These are phyloP conservation scores for Aspergillus novoparasiticus DNA, from an alignment of 2,329 filamentous ascomycete species.

Conservation along the genomic window DNA sequence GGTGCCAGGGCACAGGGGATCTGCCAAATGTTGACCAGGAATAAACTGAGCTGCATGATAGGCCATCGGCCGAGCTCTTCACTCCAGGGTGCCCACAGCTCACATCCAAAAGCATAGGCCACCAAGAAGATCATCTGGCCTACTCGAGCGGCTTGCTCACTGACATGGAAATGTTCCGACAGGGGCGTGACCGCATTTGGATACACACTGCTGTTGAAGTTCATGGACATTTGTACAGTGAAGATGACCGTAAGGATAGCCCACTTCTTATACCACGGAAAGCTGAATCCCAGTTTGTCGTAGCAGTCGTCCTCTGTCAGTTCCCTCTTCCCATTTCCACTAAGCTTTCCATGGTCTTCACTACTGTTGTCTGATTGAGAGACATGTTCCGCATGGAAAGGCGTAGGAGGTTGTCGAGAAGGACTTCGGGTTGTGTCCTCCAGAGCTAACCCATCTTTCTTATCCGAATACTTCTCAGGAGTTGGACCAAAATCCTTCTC, in stretches of 20 bases:
- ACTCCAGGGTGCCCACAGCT: slow-evolving; percentile 84
- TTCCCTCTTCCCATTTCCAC: slow-evolving; percentile 35
- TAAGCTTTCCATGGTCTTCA: slow-evolving; percentile 13
- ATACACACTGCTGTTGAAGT: slow-evolving; percentile 75
- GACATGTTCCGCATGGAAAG: slow-evolving; percentile 21
- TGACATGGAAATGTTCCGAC: slow-evolving; percentile 67
- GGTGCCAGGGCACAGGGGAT: slow-evolving; percentile 71
- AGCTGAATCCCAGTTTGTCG: slow-evolving; percentile 63
- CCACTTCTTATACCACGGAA: slow-evolving; percentile 66
- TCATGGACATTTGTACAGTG: slow-evolving; percentile 74
- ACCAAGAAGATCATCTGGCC: slow-evolving; percentile 79
- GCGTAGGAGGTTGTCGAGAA: slow-evolving; percentile 4
- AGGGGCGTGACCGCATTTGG: slow-evolving; percentile 71
- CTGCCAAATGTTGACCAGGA: slow-evolving; percentile 78
- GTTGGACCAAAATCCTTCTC: not conserved
- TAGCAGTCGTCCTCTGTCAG: slow-evolving; percentile 61
- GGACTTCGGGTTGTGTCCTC: slow-evolving; percentile 8
- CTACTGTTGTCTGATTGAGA: slow-evolving; percentile 17
- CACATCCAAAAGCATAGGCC: slow-evolving; percentile 80
- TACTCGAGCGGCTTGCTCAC: slow-evolving; percentile 66
- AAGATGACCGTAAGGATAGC: slow-evolving; percentile 71
- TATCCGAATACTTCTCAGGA: not conserved
- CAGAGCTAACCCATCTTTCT: slow-evolving; percentile 3
- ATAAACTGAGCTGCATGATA: slow-evolving; percentile 71
- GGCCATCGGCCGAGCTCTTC: slow-evolving; percentile 82